Evolutionary conservation across 805 yeast species (phyloP), one percentile per base, ranked within the genome.

Genomic region (Suhomyces prunicola): DNA sequence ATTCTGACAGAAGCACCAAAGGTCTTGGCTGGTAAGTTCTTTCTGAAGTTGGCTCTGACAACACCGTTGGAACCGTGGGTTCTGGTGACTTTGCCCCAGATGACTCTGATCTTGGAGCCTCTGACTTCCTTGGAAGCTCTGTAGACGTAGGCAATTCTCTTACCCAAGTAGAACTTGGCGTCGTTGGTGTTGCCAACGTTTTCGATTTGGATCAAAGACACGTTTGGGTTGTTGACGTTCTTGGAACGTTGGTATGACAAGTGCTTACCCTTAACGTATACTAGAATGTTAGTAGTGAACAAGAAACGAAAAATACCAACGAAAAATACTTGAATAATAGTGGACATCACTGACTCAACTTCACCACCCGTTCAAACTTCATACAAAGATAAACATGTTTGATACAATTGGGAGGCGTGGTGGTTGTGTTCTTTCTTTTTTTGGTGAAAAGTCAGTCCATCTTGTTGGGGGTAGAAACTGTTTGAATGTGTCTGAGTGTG

Each of bases 241-340:
- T 94, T 94, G 71, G 97, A 91, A 85, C 99, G 96, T 86, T 94
- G 98, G 96, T 93, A 94, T 72, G 97, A 92, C 76, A 94, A 78
- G 88, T 94, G 99, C 87, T 93, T 94, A 83, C 98, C 99, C 87
- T 93, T 94, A 82, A 94, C 98, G 97, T 94, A 94, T 84, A 94
- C 96, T 89, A 76, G 60, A 61, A 46, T 61, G 77, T 72, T 72
- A 72, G 78, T 73, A 71, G 35, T 31, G 35, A 5, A 12, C n/a
- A 31, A 31, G 8, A 31, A 31, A 10, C 33, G n/a, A 10, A 12
- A 31, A 31, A 31, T 29, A 12, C 5, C 1, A 15, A 13, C n/a
- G 10, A 26, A 26, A 26, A 26, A 7, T 8, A 26, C 29, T 24
- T 8, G 29, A 26, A 26, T 26, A 26, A 7, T 26, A 26, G 29